Evolutionary conservation across 2,329 filamentous ascomycete genomes (phyloP), one percentile per base, ranked within the genome.

Genomic region (Clonostachys chloroleuca): DNA sequence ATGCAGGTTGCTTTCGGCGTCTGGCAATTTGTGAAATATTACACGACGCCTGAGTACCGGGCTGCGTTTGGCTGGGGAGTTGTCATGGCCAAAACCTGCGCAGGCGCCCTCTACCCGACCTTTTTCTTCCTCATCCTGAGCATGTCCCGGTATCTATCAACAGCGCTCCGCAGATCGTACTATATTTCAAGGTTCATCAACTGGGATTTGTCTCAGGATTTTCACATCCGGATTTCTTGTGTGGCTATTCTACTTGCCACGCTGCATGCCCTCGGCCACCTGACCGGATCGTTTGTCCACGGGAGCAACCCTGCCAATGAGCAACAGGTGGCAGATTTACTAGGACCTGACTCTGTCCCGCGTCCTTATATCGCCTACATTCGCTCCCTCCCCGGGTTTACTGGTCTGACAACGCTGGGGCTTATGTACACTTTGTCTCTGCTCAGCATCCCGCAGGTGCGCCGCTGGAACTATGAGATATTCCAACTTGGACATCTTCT

Each of bases 51-150:
- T 1, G 51, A 65, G 12, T 78, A 75, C 48, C 69, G 70, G 14
- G 68, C 66, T 13, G 77, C 72, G 0, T 73, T 80, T 16, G 78
- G 77, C 12, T 80, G 77, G 75, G 78, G 78, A 6, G 70, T 78
- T 8, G 73, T 78, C 5, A 56, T 82, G 44, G 73, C 78, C 5
- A 82, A 81, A 59, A 72, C 74, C 0, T 73, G 65, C 40, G 77
- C 78, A 10, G 79, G 79, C 5, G 71, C 74, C 0, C 54, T 82
- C 2, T 81, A 80, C 43, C 77, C 77, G 16, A 80, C 77, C 2
- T 70, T 82, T 47, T 81, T 81, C 61, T 80, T 82, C 53, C 64
- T 81, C 48, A 66, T 81, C 7, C 61, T 81, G 6, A 79, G 75
- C 54, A 82, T 81, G 78, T 79, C 74, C 13, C 64, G 78, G 30